These are phyloP conservation scores for Caloboletus firmus DNA, from an alignment of 1,284 basidiomycete species.

Conservation along the genomic window DNA sequence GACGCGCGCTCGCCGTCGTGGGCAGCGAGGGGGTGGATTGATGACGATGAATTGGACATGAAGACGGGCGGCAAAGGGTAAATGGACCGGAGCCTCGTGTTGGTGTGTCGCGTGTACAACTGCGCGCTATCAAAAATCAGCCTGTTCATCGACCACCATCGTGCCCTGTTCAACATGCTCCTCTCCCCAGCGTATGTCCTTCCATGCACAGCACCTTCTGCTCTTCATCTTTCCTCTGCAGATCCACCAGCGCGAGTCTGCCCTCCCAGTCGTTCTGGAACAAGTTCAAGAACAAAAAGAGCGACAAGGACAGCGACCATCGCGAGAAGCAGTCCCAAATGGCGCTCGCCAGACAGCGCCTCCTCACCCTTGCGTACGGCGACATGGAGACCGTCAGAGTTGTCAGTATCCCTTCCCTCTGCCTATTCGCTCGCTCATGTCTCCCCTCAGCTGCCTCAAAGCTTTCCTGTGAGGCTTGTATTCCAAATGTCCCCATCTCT, in stretches of 20 bases:
- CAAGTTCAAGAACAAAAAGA: slow-evolving; percentile 63
- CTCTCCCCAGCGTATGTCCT: slow-evolving; percentile 73
- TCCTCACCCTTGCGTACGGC: slow-evolving; percentile 75
- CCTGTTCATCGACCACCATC: slow-evolving; percentile 26
- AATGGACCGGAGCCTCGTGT: slow-evolving; percentile 28
- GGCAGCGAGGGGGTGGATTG: neutral
- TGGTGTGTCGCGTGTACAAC: slow-evolving; percentile 11
- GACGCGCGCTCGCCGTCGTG: slow-evolving; percentile 13
- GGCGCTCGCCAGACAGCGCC: slow-evolving; percentile 65
- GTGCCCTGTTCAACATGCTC: slow-evolving; percentile 52
- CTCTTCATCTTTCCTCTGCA: slow-evolving; percentile 35
- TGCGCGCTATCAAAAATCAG: slow-evolving; percentile 18
- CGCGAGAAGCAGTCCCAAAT: slow-evolving; percentile 53
- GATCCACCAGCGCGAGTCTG: slow-evolving; percentile 64
- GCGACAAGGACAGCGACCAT: slow-evolving; percentile 55
- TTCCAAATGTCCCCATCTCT: neutral
- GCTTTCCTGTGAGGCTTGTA: slow-evolving; percentile 48
- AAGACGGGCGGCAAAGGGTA: neutral
- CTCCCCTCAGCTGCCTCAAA: slow-evolving; percentile 55
- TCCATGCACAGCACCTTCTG: slow-evolving; percentile 28
- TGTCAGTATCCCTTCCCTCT: slow-evolving; percentile 41
- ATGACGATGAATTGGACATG: neutral
- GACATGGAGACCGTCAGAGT: slow-evolving; percentile 82
- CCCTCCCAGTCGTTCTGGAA: slow-evolving; percentile 65
- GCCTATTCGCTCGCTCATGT: slow-evolving; percentile 4